Percentiles rank a stretch among this genome's conserved stretches.
Conservation (phyloP, 345 rosid species). For the Clarkia xantiana region DNA sequence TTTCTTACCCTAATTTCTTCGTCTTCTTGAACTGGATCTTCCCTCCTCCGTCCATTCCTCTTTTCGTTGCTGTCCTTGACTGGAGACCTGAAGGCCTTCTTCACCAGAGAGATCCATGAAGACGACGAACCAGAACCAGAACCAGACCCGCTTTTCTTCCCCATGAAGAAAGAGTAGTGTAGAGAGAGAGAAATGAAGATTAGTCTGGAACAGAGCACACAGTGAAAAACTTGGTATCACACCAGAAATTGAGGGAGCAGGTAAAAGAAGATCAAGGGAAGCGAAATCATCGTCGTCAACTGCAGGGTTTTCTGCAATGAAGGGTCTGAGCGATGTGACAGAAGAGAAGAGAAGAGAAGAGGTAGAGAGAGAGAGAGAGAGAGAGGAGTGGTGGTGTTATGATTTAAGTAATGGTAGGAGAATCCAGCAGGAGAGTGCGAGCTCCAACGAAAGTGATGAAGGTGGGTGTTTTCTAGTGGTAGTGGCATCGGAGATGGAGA, state of each 20-base stretch:
- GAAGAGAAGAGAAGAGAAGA: background rate
- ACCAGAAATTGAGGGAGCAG: slow-evolving; percentile 1
- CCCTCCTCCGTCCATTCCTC: slow-evolving; percentile 22
- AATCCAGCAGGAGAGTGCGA: slow-evolving; percentile 16
- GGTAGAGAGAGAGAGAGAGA: background rate
- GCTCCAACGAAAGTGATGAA: background rate
- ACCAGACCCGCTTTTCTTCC: slow-evolving; percentile 36
- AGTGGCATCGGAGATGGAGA: slow-evolving; percentile 1
- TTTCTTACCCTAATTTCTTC: slow-evolving; percentile 36
- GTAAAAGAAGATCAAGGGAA: background rate
- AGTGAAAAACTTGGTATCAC: background rate
- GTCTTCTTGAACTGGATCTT: slow-evolving; percentile 26
- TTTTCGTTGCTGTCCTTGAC: slow-evolving; percentile 42
- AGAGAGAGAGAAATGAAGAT: no score
- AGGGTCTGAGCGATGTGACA: background rate
- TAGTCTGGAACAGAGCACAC: slow-evolving; percentile 1
- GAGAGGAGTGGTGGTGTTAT: slow-evolving; percentile 3
- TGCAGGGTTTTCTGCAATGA: no score
- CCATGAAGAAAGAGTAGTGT: slow-evolving; percentile 23
- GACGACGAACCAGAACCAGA: slow-evolving; percentile 8
- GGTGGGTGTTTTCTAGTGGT: slow-evolving; percentile 4
- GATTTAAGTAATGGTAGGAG: slow-evolving; percentile 1
- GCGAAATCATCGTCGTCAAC: background rate
- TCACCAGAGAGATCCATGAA: slow-evolving; percentile 72
- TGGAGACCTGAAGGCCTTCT: slow-evolving; percentile 77